A percentile compares a stretch with the other conserved stretches of the same genome.
Conservation (phyloP, 1,284 basidiomycete species). For the Agroathelia rolfsii region DNA sequence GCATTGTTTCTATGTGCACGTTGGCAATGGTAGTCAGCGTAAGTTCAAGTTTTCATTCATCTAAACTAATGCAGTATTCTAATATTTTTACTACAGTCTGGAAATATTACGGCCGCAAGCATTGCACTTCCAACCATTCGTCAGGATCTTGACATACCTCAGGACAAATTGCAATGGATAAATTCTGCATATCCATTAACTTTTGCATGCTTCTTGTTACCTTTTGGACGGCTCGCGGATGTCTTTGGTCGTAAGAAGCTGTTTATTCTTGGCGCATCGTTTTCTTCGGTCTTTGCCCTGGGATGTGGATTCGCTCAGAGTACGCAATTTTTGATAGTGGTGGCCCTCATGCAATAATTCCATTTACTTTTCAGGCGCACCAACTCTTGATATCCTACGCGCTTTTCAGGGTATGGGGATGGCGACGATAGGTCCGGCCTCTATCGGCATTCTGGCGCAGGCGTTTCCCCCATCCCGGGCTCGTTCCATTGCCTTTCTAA, state of each 20-base stretch:
- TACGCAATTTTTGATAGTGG: background rate
- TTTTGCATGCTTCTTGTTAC: conserved; percentile 42
- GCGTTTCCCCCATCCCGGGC: conserved; percentile 26
- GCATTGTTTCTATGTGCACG: conserved; percentile 19
- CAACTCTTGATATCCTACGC: conserved; percentile 19
- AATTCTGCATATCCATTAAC: conserved; percentile 42
- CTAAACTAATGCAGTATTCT: too few species aligned
- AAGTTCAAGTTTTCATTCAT: conserved; percentile 9
- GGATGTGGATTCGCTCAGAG: conserved; percentile 29
- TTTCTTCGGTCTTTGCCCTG: conserved; percentile 27
- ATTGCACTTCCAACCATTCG: conserved; percentile 50
- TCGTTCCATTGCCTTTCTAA: conserved; percentile 30
- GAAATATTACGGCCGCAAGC: conserved; percentile 23
- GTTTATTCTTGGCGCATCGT: conserved; percentile 36
- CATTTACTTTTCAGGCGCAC: conserved; percentile 11
- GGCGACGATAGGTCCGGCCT: conserved; percentile 25
- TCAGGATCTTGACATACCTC: conserved; percentile 30
- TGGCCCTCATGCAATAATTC: background rate
- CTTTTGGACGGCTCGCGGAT: conserved; percentile 51
- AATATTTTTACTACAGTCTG: conserved; percentile 16
- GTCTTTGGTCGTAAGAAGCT: conserved; percentile 44
- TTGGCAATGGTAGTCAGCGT: conserved; percentile 25
- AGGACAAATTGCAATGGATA: conserved; percentile 49
- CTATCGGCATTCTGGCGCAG: conserved; percentile 36
- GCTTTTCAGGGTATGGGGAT: conserved; percentile 24